Base-by-base conservation (phyloP, 163 green algal genomes). In the Picocystis sp. region DNA sequence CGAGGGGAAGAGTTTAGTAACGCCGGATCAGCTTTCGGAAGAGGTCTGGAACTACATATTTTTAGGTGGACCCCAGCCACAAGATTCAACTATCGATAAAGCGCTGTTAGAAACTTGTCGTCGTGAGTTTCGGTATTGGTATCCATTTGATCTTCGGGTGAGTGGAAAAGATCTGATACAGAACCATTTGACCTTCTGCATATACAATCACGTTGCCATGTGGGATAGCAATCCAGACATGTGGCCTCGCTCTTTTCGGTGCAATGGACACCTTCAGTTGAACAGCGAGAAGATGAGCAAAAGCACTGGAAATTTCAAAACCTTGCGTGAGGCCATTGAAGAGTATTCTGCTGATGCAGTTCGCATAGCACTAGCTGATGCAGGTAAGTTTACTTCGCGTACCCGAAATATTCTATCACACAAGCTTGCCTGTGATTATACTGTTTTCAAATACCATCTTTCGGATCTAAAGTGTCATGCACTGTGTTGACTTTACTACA, bases 261-360 rank as follows among this genome's bases (percentile, higher is more conserved):
- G 69, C 74, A 99, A 99, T 62, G 91, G 91, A 11, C 91, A 99
- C 71, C 80, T 99, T 63, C 65, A 95, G 62, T 77, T 99, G 11
- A 94, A 99, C 70, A 79, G 67, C 35, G 82, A 93, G 43, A 97
- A 97, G 74, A 99, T 99, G 91, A 86, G 72, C 72, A 99, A 99
- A 71, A 85, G 65, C 21, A 96, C 82, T 12, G 90, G 68, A 23
- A 79, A 79, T 62, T 79, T 79, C 64, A 72, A 72, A 25, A 79
- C 71, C 19, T 42, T 76, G 38, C 25, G 48, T 19, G 66, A 94
- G 72, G 83, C 83, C 11, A 79, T 96, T 22, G n/a, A 53, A 43
- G 78, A 86, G 77, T 94, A 81, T 66, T 76, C 58, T 3, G 70
- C 86, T 2, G 83, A 94, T 63, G 83, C 78, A 1, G 86, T 85